These are phyloP conservation scores for Cyberlindnera maritima DNA, from an alignment of 805 yeast species.

Conservation along the genomic window DNA sequence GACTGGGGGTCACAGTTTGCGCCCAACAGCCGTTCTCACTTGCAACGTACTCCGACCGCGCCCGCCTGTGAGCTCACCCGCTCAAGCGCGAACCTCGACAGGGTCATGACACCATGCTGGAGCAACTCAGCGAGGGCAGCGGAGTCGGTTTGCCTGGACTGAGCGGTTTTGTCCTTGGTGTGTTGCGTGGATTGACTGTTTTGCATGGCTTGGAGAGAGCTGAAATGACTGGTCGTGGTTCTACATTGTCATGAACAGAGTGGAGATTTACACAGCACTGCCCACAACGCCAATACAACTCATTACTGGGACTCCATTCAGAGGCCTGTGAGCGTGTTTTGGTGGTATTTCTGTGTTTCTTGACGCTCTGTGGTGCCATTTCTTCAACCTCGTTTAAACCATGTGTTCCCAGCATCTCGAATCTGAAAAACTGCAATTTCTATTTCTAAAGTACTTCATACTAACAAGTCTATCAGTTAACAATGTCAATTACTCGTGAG, in stretches of 20 bases:
- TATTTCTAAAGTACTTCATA: constrained; percentile 1
- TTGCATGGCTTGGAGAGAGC: no score
- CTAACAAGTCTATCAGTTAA: constrained; percentile 4
- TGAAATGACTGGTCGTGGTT: no score
- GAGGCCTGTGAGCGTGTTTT: no score
- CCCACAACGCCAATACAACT: neutral
- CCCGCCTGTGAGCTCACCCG: neutral
- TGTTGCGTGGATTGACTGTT: no score
- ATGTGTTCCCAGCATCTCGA: neutral
- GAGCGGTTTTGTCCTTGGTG: no score
- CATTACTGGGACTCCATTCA: neutral
- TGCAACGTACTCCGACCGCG: neutral
- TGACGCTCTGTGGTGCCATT: no score
- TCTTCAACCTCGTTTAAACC: no score
- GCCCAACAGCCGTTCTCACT: no score
- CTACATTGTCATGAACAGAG: no score
- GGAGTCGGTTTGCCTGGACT: neutral
- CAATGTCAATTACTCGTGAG: constrained; percentile 86
- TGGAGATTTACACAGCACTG: neutral
- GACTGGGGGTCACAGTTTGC: no score
- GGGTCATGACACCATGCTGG: neutral
- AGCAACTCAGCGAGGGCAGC: neutral
- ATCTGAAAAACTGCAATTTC: no score
- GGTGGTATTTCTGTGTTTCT: no score
- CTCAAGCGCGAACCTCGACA: neutral